Conservation (phyloP, 345 rosid species). For the Rhodomyrtus tomentosa region DNA sequence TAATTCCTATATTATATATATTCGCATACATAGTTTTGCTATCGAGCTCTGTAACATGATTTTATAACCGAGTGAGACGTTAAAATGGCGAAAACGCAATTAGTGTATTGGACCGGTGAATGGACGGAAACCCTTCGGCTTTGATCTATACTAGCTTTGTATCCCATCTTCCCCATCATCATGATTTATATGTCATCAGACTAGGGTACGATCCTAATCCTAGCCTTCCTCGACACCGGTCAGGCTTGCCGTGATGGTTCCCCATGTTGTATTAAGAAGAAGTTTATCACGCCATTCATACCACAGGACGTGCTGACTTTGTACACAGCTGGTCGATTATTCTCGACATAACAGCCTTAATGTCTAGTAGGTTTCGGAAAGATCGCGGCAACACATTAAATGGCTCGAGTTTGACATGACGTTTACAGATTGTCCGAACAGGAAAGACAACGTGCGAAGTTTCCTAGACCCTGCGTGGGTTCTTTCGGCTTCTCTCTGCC, state of each 20-base stretch:
- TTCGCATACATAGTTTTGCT: not conserved
- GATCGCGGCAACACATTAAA: not conserved
- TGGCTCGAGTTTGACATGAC: not conserved
- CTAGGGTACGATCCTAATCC: not conserved
- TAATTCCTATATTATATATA: not conserved
- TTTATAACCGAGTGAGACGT: not conserved
- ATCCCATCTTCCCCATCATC: not conserved
- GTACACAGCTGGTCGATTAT: not conserved
- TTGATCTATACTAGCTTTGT: not conserved
- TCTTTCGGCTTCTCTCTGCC: not conserved
- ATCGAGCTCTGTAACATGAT: not conserved
- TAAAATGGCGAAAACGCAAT: not conserved
- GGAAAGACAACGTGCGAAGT: not conserved
- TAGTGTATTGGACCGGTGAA: not conserved
- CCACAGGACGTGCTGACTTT: not conserved
- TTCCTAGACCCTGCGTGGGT: not conserved
- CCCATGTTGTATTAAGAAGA: not conserved
- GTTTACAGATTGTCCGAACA: not conserved
- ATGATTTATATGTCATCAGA: not conserved
- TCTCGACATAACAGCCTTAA: not conserved
- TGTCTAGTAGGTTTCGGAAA: not conserved
- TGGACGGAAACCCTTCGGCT: not conserved
- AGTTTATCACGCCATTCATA: not conserved
- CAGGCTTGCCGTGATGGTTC: not conserved
- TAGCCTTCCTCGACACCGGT: not conserved